Evolutionary conservation across 176 grass and related monocot species (phyloP).

Genomic region (Chrysopogon serrulatus): DNA sequence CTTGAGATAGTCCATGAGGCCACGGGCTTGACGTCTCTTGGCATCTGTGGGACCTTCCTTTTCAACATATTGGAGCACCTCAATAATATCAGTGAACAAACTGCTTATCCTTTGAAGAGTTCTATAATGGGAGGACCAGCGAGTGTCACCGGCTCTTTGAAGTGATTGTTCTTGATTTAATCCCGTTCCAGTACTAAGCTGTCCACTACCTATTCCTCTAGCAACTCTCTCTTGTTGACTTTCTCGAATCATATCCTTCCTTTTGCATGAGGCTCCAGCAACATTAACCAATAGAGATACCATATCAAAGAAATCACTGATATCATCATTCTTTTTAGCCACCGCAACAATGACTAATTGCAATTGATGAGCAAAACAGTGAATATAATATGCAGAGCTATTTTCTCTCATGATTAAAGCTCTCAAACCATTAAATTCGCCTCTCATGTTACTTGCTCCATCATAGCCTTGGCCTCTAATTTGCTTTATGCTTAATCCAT

Average conservation of each 20-base stretch:
- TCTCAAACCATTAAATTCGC: background rate
- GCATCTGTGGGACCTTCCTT: background rate
- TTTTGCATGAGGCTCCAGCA: background rate
- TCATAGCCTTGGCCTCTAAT: background rate
- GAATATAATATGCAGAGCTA: background rate
- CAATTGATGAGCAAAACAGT: background rate
- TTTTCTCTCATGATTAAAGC: background rate
- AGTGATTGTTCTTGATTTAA: slow-evolving; percentile 7
- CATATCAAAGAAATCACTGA: slow-evolving; percentile 23
- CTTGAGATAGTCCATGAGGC: background rate
- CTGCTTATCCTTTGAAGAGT: background rate
- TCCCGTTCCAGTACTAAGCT: background rate
- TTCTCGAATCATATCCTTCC: background rate
- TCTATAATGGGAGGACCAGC: slow-evolving; percentile 1
- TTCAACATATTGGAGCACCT: background rate
- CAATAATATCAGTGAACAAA: slow-evolving; percentile 12
- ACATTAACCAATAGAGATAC: background rate
- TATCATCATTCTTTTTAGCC: slow-evolving; percentile 16
- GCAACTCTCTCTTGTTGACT: background rate
- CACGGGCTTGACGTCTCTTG: background rate
- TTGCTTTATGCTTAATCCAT: background rate
- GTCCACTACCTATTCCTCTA: background rate
- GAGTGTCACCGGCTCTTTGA: background rate
- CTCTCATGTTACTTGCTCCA: background rate
- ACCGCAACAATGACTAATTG: background rate